Evolutionary conservation across 2,329 filamentous ascomycete species (phyloP).

Genomic region (Microsporum canis): DNA sequence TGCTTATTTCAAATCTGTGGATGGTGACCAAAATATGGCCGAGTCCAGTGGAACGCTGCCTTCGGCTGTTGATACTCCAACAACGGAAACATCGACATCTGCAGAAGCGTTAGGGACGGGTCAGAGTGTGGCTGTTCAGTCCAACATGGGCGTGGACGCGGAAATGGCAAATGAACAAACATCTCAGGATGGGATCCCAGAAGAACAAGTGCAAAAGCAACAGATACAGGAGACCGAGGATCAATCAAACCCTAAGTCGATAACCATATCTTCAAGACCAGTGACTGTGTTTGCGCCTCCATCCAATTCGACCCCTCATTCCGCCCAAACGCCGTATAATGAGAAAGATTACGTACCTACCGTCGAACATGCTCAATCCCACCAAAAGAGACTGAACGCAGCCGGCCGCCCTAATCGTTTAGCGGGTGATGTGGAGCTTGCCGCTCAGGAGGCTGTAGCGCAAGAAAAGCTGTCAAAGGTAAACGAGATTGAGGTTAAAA

Average conservation of each 20-base stretch:
- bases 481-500: constrained; percentile 59
- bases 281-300: constrained; percentile 71
- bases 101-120: constrained; percentile 10
- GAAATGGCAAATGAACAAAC: constrained; percentile 6
- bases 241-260: constrained; percentile 10
- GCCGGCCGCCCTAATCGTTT: constrained; percentile 68
- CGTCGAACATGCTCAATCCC: constrained; percentile 70
- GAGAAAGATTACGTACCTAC: constrained; percentile 72
- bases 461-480: constrained; percentile 55
- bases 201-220: constrained; percentile 3
- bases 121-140: constrained; percentile 9
- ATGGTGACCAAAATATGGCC: constrained; percentile 19
- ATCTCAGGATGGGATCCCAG: background rate
- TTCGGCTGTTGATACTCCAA: background rate
- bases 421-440: constrained; percentile 70
- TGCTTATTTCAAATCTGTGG: constrained; percentile 53
- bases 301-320: constrained; percentile 59
- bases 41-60: constrained; percentile 10
- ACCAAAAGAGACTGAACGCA: constrained; percentile 64
- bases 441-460: constrained; percentile 54
- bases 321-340: constrained; percentile 54
- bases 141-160: constrained; percentile 8
- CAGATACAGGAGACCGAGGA: constrained; percentile 5
- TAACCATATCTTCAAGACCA: constrained; percentile 33
- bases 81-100: constrained; percentile 8